phyloP scores from a whole-genome alignment of 1,284 basidiomycete species.

The Austropuccinia psidii region DNA sequence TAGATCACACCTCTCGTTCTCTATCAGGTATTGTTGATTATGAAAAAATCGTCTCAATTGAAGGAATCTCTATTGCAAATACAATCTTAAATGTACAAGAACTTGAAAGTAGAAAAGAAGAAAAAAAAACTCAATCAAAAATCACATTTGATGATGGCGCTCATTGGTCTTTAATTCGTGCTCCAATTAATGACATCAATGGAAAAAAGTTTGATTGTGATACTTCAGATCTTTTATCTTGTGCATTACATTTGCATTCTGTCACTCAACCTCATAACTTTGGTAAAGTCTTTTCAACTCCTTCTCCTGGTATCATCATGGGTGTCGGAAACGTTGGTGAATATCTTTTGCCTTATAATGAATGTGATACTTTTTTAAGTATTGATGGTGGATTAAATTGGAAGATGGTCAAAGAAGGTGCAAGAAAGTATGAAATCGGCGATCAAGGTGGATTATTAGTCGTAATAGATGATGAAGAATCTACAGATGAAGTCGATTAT shows the following conservation, averaged over 20 bases:
- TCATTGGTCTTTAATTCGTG: constrained; percentile 63
- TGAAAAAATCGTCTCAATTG: constrained; percentile 82
- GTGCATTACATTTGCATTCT: constrained; percentile 83
- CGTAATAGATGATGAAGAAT: constrained; percentile 75
- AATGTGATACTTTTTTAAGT: constrained; percentile 88
- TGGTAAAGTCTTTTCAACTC: constrained; percentile 84
- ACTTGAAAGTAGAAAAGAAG: constrained; percentile 60
- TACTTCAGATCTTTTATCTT: constrained; percentile 55
- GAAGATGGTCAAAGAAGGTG: constrained; percentile 66
- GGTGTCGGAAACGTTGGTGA: constrained; percentile 81
- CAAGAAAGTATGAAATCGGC: constrained; percentile 93
- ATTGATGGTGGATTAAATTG: constrained; percentile 81
- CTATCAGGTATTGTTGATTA: constrained; percentile 82
- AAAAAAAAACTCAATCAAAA: constrained; percentile 63
- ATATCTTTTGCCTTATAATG: constrained; percentile 65
- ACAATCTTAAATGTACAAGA: constrained; percentile 71
- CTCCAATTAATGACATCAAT: constrained; percentile 59
- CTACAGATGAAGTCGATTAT: constrained; percentile 66
- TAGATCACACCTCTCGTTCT: constrained; percentile 85
- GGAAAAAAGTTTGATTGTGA: constrained; percentile 62
- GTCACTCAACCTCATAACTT: constrained; percentile 85
- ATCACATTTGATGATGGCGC: constrained; percentile 92
- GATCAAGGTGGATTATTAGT: constrained; percentile 77
- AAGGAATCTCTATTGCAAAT: constrained; percentile 87
- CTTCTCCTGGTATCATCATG: constrained; percentile 89